Evolutionary conservation across 139 green algal species (phyloP).

Genomic region (Haematococcus lacustris): DNA sequence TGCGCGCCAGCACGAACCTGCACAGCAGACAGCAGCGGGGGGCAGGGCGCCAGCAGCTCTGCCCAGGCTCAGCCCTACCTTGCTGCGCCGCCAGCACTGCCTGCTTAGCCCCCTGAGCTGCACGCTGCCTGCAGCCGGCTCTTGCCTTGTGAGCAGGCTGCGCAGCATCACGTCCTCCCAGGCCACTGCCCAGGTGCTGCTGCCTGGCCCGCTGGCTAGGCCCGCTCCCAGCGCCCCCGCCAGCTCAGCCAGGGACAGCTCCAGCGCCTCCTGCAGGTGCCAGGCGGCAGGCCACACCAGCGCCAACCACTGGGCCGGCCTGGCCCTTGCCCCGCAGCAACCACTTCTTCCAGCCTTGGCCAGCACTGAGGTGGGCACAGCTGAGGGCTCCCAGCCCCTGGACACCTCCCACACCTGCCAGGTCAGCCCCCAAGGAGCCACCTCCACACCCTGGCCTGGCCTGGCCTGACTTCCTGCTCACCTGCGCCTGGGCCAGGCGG

Average conservation of each 20-base stretch:
- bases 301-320: background rate
- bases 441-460: background rate
- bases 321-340: background rate
- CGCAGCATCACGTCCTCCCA: background rate
- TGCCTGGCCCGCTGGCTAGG: background rate
- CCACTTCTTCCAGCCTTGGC: background rate
- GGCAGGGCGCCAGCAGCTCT: background rate
- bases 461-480: background rate
- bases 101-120: background rate
- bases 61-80: background rate
- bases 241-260: background rate
- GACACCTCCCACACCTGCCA: background rate
- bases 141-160: background rate
- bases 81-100: background rate
- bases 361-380: background rate
- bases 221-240: background rate
- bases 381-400: background rate
- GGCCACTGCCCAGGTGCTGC: background rate
- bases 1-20: conserved; percentile 8
- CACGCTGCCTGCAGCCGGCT: background rate
- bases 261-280: background rate
- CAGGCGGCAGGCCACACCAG: background rate
- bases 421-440: background rate
- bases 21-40: too few relatives aligned
- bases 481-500: conserved; percentile 27